Evolutionary conservation across 139 green algal species (phyloP), one percentile per base, ranked within the genome.

Genomic region (Chlorella sp.): DNA sequence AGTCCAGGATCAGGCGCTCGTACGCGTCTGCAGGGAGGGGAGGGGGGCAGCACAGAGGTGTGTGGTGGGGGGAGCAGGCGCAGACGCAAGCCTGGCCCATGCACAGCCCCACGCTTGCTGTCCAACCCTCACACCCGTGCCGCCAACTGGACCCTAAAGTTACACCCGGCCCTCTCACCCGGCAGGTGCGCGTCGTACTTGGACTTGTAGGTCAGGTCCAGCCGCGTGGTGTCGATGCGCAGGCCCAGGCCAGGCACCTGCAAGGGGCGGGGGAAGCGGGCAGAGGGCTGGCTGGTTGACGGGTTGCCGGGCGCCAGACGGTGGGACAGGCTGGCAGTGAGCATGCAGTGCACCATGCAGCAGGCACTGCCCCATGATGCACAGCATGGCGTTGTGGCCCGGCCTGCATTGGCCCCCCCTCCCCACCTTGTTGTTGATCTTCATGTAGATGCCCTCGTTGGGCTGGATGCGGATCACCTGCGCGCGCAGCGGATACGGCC

Each of bases 401-500:
- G n/a, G n/a, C n/a, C n/a, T n/a, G n/a, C n/a, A n/a, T n/a, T n/a
- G n/a, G n/a, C n/a, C n/a, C n/a, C n/a, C n/a, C n/a, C n/a, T 0
- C 9, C 69, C 38, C 41, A 99, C 90, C 94, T 99, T 99, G 95
- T 98, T 99, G 92, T 99, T 99, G 90, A 99, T 96, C 88, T 98
- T 98, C 58, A 99, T 88, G 90, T 99, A 99, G 86, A 99, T 99
- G 32, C 91, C 91, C 91, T 99, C 97, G 82, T 99, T 91, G 20
- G 97, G 97, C 92, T 99, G 97, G 86, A 99, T 98, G 78, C 97
- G 92, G 83, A 99, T 99, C 26, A 99, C 95, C 89, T 91, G 87
- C 51, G 22, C 0, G 20, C 22, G 40, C n/a, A n/a, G n/a, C n/a
- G n/a, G n/a, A n/a, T n/a, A n/a, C n/a, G n/a, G n/a, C n/a, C n/a